These are phyloP conservation scores for Hypoxylon trugodes DNA, from an alignment of 495 filamentous ascomycete genomes.

Conservation along the genomic window DNA sequence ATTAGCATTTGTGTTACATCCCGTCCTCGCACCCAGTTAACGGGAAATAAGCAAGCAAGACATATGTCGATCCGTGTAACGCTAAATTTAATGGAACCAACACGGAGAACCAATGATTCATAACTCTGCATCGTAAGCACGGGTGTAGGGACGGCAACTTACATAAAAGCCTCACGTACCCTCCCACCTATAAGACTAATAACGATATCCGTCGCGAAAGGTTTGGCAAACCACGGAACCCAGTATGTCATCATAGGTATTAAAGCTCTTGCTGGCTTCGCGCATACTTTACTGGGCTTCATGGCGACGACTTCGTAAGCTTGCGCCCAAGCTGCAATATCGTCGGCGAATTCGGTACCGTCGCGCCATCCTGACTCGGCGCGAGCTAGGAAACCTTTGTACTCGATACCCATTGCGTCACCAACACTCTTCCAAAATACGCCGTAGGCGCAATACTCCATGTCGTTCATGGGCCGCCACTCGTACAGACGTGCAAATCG, in stretches of 20 bases:
- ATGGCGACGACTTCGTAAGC: conserved; percentile 65
- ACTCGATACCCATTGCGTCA: conserved; percentile 68
- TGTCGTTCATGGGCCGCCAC: conserved; percentile 67
- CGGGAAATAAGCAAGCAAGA: not conserved
- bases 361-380: conserved; percentile 58
- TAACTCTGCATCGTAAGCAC: not conserved
- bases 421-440: conserved; percentile 72
- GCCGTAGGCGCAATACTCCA: conserved; percentile 72
- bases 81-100: not conserved
- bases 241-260: conserved; percentile 67
- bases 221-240: conserved; percentile 59
- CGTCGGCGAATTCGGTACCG: conserved; percentile 72
- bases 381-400: conserved; percentile 45
- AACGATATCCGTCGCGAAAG: conserved; percentile 59
- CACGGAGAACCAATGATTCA: not conserved
- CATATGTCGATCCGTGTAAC: not conserved
- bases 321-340: conserved; percentile 66
- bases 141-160: conserved; percentile 35
- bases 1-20: not conserved
- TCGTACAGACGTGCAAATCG: conserved; percentile 67
- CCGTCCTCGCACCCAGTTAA: not conserved
- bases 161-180: conserved; percentile 71
- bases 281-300: conserved; percentile 45
- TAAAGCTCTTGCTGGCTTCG: conserved; percentile 60
- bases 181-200: conserved; percentile 70